Evolutionary conservation across 257 asterid species (phyloP).

Genomic region (Solanum bulbocastanum): DNA sequence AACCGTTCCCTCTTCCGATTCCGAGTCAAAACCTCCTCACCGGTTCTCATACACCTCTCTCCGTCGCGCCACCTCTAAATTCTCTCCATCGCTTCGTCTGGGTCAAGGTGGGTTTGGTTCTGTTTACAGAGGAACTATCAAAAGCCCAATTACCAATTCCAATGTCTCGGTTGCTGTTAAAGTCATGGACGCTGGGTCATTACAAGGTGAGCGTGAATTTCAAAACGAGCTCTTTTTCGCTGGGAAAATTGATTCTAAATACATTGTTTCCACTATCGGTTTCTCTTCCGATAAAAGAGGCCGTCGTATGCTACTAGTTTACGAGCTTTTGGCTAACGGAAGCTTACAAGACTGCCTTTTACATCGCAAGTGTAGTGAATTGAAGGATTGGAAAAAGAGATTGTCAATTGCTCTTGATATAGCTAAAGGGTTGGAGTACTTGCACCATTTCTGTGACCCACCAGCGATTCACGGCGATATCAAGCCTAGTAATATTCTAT

Average conservation of each 20-base stretch:
- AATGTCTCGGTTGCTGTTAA: constrained; percentile 55
- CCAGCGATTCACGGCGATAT: constrained; percentile 87
- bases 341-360: constrained; percentile 93
- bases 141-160: constrained; percentile 13
- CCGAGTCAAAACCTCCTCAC: constrained; percentile 73
- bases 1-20: constrained; percentile 67
- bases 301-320: constrained; percentile 76
- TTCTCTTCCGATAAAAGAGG: constrained; percentile 63
- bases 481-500: constrained; percentile 75
- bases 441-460: constrained; percentile 87
- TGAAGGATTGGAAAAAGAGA: constrained; percentile 64
- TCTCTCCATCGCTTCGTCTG: constrained; percentile 62
- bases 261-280: constrained; percentile 58
- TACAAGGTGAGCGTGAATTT: constrained; percentile 96
- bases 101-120: constrained; percentile 98
- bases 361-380: constrained; percentile 64
- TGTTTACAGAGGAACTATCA: constrained; percentile 65
- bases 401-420: constrained; percentile 57
- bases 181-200: constrained; percentile 84
- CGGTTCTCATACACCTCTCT: constrained; percentile 59
- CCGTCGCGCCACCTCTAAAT: constrained; percentile 67
- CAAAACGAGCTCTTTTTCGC: constrained; percentile 82
- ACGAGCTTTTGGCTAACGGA: constrained; percentile 78
- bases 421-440: constrained; percentile 83
- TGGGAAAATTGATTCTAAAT: constrained; percentile 58